phyloP scores from a whole-genome alignment of 441 rosid genomes.

The Brassica hybrid region DNA sequence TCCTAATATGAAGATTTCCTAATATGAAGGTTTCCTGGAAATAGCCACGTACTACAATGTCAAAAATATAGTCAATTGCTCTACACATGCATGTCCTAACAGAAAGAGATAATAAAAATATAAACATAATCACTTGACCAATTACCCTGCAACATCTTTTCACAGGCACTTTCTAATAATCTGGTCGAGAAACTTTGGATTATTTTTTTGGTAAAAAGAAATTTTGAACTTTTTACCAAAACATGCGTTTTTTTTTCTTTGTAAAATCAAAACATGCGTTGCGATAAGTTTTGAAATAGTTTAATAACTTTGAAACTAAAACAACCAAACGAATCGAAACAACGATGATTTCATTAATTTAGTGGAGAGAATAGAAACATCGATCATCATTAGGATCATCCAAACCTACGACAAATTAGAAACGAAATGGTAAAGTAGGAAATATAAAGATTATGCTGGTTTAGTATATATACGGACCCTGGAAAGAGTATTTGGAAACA shows the following conservation, averaged over 20 bases:
- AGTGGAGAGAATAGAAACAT: background rate
- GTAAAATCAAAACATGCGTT: background rate
- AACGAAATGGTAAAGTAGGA: slow-evolving; percentile 1
- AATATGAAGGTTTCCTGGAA: background rate
- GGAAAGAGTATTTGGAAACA: background rate
- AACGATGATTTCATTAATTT: background rate
- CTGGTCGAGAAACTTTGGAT: background rate
- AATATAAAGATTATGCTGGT: slow-evolving; percentile 12
- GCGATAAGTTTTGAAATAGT: background rate
- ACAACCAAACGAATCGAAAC: background rate
- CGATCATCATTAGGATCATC: background rate
- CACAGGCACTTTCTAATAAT: background rate
- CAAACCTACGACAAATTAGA: background rate
- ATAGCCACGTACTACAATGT: background rate
- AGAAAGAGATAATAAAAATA: background rate
- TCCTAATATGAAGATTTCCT: background rate
- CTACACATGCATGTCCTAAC: background rate
- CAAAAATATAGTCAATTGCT: background rate
- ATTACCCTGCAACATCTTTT: background rate
- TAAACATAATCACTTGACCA: background rate
- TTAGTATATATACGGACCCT: slow-evolving; percentile 19
- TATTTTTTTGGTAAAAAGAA: background rate
- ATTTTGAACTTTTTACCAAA: background rate
- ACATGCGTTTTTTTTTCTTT: background rate
- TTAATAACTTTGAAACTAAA: background rate